Evolutionary conservation across 371 early-diverging fungal genomes (phyloP).

Genomic region (Apophysomyces trapeziformis): DNA sequence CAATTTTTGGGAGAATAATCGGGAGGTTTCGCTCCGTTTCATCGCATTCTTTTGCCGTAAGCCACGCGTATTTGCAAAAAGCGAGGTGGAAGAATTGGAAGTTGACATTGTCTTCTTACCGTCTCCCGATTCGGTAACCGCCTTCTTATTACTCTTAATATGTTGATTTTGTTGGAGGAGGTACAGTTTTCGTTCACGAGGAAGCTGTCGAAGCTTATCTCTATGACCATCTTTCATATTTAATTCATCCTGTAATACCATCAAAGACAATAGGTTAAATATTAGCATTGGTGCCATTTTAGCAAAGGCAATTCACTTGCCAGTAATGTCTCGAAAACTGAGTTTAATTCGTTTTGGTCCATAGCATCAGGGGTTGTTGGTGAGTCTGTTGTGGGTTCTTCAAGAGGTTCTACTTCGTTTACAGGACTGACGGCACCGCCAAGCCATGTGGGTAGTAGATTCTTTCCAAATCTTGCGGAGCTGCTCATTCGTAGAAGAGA

Average conservation of each 20-base stretch:
- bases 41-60: constrained; percentile 26
- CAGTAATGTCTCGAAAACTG: constrained; percentile 18
- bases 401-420: constrained; percentile 3
- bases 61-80: constrained; percentile 25
- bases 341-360: constrained; percentile 8
- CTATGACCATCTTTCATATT: constrained; percentile 59
- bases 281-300: constrained; percentile 9
- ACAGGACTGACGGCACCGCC: constrained; percentile 24
- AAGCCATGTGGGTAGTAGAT: constrained; percentile 44
- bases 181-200: constrained; percentile 52
- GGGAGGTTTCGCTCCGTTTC: constrained; percentile 32
- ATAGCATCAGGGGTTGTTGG: constrained; percentile 3
- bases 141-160: constrained; percentile 33
- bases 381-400: constrained; percentile 11
- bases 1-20: constrained; percentile 18
- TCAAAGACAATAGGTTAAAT: not conserved
- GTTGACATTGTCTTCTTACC: constrained; percentile 15
- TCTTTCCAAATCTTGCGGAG: constrained; percentile 51
- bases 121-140: not conserved
- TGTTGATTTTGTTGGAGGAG: constrained; percentile 59
- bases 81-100: constrained; percentile 25
- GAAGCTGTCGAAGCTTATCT: constrained; percentile 54
- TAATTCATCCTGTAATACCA: constrained; percentile 50
- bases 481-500: constrained; percentile 32
- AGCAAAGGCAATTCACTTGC: constrained; percentile 12